A percentile compares a stretch with the other conserved stretches of the same genome.
phyloP scores from a whole-genome alignment of 1,284 basidiomycete genomes.

The Ganoderma multipileum region DNA sequence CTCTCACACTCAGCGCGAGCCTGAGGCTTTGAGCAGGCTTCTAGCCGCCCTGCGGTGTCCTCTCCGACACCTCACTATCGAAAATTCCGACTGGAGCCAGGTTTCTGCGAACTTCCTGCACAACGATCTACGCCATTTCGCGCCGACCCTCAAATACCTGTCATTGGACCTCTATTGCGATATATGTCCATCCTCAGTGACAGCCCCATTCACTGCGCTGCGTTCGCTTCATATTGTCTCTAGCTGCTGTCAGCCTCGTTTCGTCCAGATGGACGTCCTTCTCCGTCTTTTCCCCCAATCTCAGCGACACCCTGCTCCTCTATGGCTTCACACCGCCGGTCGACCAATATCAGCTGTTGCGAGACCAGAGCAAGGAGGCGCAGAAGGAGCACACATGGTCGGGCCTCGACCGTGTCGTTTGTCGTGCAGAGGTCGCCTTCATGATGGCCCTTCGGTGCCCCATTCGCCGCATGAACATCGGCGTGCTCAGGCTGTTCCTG shows the following conservation, averaged over 20 bases:
- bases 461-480: background rate
- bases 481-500: too few relatives aligned
- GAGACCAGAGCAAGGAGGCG: background rate
- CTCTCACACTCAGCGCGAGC: background rate
- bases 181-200: background rate
- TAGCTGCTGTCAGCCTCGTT: background rate
- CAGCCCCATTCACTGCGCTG: background rate
- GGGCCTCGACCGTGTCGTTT: background rate
- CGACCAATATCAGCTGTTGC: background rate
- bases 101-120: background rate
- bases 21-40: background rate
- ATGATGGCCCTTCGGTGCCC: background rate
- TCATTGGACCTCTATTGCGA: background rate
- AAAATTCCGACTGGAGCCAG: background rate
- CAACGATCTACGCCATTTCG: background rate
- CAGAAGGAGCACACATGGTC: background rate
- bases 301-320: background rate
- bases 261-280: background rate
- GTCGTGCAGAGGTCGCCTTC: background rate
- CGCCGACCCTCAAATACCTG: background rate
- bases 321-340: too few relatives aligned
- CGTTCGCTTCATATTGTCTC: background rate
- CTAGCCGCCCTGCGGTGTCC: background rate
- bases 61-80: background rate
- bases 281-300: background rate